phyloP scores from a whole-genome alignment of 2,329 filamentous ascomycete species.

The Albifimbria verrucaria region DNA sequence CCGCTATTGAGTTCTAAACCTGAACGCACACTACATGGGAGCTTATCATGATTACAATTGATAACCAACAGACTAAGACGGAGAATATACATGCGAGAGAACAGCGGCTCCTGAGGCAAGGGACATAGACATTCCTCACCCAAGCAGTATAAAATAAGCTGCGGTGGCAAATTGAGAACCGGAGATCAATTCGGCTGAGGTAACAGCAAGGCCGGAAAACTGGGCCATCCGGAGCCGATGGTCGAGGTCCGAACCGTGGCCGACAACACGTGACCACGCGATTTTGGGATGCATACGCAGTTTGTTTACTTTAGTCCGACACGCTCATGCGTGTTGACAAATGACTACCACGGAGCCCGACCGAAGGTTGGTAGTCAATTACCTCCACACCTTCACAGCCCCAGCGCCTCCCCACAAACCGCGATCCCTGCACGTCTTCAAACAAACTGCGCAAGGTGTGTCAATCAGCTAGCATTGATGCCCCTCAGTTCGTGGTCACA shows the following conservation, averaged over 20 bases:
- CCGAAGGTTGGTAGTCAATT: not conserved
- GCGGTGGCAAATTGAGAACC: too few relatives aligned
- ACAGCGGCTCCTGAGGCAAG: too few relatives aligned
- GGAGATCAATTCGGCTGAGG: too few relatives aligned
- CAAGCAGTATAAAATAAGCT: too few relatives aligned
- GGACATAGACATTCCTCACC: too few relatives aligned
- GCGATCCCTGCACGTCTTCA: not conserved
- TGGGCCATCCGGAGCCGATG: not conserved
- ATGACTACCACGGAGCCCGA: not conserved
- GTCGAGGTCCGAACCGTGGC: not conserved
- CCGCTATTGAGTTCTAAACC: too few relatives aligned
- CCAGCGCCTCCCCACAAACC: not conserved
- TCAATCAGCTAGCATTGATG: slow-evolving; percentile 2
- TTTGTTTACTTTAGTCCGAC: not conserved
- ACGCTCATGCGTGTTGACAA: too few relatives aligned
- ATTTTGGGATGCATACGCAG: not conserved
- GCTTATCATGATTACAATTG: too few relatives aligned
- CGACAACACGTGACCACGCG: not conserved
- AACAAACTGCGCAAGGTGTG: not conserved
- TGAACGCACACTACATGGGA: too few relatives aligned
- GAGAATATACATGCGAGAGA: too few relatives aligned
- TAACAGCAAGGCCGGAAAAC: too few relatives aligned
- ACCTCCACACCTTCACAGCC: not conserved
- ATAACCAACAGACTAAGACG: too few relatives aligned
- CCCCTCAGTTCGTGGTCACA: not conserved